phyloP scores from a whole-genome alignment of 2,329 filamentous ascomycete species.

The Colletotrichum sojae region DNA sequence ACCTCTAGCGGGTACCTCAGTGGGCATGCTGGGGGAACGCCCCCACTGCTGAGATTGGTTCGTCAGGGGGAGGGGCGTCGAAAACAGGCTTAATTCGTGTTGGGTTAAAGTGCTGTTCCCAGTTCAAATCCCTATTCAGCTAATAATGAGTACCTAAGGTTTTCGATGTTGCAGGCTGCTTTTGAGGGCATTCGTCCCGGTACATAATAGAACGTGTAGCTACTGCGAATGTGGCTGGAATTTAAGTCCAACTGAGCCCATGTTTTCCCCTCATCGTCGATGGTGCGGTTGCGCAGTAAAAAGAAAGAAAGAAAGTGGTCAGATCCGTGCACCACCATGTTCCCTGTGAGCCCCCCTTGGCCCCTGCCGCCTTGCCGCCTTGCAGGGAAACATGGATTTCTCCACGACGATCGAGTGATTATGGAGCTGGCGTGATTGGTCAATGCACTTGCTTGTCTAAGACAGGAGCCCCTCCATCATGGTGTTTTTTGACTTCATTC shows the following conservation, averaged over 20 bases:
- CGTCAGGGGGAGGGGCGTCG: conserved; percentile 20
- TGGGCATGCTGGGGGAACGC: conserved; percentile 1
- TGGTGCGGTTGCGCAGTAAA: no score
- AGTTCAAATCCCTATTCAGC: no score
- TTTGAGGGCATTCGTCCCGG: no score
- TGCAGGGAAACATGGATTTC: conserved; percentile 13
- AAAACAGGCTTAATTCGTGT: conserved; percentile 38
- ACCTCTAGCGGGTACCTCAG: conserved; percentile 9
- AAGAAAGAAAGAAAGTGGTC: no score
- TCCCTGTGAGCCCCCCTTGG: no score
- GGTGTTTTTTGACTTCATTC: background rate
- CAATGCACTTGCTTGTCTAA: conserved; percentile 12
- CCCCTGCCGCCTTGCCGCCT: conserved; percentile 21
- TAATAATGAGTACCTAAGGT: no score
- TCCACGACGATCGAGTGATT: conserved; percentile 15
- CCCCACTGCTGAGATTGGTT: conserved; percentile 37
- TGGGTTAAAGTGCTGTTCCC: background rate
- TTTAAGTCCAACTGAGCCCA: no score
- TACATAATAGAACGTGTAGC: no score
- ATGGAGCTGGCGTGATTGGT: conserved; percentile 22
- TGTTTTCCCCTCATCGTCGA: no score
- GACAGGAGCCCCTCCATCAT: background rate
- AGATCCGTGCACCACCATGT: no score
- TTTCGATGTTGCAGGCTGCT: no score
- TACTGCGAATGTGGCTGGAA: no score